Base-by-base conservation (phyloP, 192 early-diverging fungal species). In the Backusella parvicylindrica region DNA sequence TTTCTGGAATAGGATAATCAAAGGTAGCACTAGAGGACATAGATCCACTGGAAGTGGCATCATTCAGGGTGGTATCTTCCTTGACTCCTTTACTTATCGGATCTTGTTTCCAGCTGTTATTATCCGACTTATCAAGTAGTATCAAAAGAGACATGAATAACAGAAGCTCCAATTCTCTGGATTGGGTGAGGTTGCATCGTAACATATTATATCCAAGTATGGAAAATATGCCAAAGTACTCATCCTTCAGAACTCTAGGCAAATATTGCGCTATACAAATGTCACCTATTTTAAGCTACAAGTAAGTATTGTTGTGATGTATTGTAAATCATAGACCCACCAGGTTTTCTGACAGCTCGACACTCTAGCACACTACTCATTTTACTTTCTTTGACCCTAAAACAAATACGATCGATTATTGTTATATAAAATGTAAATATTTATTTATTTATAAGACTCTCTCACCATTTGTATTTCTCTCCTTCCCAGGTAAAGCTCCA, bases 171-270 rank as follows among this genome's bases (percentile, higher is more conserved):
- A 75, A 37, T 40, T 68, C 74, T 37, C 36, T 47, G 18, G 74
- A 37, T 40, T 75, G 30, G 21, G 36, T 75, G 26, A 69, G 37
- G 12, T 60, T 28, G 28, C 74, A 75, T n/a, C 47, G n/a, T 12
- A 30, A 12, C n/a, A 75, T 49, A 53, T 75, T 75, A 49, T 60
- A 69, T 32, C 68, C 50, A 26, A 68, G 68, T 9, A 75, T 49
- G 11, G 74, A 75, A 26, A 68, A 75, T 12, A 75, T 68, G n/a
- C 74, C 74, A 75, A 75, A 75, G 13, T 75, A 75, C 21, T 67
- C 67, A 28, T 68, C 74, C 63, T 75, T 75, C 12, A 60, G 23
- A 0, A 67, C 63, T 28, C 74, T 47, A 56, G 74, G 74, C 9
- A 75, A 21, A 21, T 75, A 75, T 32, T 69, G 65, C 1, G 74